These are phyloP conservation scores for baker's yeast (Saccharomyces cerevisiae) DNA, from an alignment of 805 yeast species.

Conservation along the genomic window DNA sequence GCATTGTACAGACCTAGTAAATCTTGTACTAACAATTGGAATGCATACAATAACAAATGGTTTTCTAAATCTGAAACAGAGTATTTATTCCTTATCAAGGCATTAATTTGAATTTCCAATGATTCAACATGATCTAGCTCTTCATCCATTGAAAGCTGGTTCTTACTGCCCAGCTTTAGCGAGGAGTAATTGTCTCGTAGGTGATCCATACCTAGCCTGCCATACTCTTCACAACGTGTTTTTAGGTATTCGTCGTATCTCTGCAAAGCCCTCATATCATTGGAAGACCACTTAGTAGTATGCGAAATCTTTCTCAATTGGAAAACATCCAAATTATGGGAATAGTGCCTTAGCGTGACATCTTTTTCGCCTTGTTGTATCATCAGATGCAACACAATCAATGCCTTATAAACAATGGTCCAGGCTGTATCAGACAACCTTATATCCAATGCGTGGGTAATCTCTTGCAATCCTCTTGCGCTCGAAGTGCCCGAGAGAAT, in stretches of 20 bases:
- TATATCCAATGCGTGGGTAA: conserved; percentile 52
- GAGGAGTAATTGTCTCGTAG: conserved; percentile 58
- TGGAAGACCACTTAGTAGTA: conserved; percentile 27
- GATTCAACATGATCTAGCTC: conserved; percentile 75
- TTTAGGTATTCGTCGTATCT: conserved; percentile 65
- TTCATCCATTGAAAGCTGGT: conserved; percentile 56
- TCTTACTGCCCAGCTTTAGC: conserved; percentile 41
- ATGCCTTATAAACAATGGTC: conserved; percentile 82
- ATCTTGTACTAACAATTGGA: conserved; percentile 79
- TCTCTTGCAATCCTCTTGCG: conserved; percentile 44
- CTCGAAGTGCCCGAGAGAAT: conserved; percentile 44
- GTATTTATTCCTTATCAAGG: conserved; percentile 62
- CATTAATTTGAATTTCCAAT: conserved; percentile 71
- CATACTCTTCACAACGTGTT: conserved; percentile 60
- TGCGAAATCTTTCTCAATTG: conserved; percentile 33
- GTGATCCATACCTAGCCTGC: conserved; percentile 55
- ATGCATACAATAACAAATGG: conserved; percentile 73
- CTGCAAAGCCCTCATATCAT: conserved; percentile 47
- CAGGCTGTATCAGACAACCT: conserved; percentile 73
- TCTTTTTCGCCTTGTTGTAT: conserved; percentile 81
- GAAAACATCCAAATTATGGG: conserved; percentile 43
- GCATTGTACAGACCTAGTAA: conserved; percentile 75
- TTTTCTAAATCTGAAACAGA: conserved; percentile 73
- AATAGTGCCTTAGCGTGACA: conserved; percentile 54
- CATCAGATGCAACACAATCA: conserved; percentile 80